Conservation (phyloP, 257 asterid species). For the Asclepias syriaca region DNA sequence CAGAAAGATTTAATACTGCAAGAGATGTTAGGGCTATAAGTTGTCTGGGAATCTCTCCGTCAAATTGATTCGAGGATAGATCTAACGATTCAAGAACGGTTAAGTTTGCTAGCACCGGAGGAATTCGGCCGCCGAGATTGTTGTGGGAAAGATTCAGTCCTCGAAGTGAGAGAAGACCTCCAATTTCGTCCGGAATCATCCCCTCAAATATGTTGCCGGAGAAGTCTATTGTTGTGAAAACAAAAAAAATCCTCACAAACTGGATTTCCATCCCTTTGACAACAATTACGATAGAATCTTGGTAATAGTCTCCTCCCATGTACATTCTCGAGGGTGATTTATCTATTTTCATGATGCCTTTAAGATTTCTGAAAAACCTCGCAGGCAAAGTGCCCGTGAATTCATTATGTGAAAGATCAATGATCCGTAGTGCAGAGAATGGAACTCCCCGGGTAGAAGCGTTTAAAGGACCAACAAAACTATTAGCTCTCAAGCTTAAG, state of each 20-base stretch:
- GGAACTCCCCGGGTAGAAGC: not conserved
- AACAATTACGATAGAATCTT: constrained; percentile 17
- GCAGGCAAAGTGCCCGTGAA: constrained; percentile 23
- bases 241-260: constrained; percentile 18
- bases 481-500: constrained; percentile 29
- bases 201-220: constrained; percentile 15
- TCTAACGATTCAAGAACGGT: constrained; percentile 18
- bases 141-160: constrained; percentile 24
- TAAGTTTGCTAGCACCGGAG: constrained; percentile 7
- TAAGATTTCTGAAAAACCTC: constrained; percentile 10
- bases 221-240: constrained; percentile 21
- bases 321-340: not conserved
- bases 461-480: constrained; percentile 16
- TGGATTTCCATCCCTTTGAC: constrained; percentile 19
- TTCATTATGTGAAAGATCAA: constrained; percentile 26
- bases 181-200: constrained; percentile 13
- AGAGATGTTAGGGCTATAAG: not conserved
- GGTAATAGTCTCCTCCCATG: constrained; percentile 12
- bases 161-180: constrained; percentile 12
- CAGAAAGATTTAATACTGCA: constrained; percentile 10
- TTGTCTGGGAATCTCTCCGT: constrained; percentile 11
- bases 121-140: constrained; percentile 17
- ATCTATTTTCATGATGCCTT: constrained; percentile 16
- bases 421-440: constrained; percentile 17
- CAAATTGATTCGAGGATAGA: constrained; percentile 18